Conservation (phyloP, 805 yeast species). For the Nadsonia fulvescens region DNA sequence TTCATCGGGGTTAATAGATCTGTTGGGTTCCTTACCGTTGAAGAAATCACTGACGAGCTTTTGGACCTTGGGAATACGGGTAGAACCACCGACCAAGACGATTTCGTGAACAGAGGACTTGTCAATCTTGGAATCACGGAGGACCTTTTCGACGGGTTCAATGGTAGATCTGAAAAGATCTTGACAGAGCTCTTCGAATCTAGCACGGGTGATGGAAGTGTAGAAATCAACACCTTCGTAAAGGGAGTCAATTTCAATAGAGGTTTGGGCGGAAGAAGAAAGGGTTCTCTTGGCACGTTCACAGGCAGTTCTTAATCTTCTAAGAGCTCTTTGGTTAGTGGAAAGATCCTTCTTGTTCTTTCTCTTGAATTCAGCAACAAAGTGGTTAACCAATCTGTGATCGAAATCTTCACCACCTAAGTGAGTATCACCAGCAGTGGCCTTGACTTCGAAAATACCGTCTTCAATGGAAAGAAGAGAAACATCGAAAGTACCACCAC, state of each 20-base stretch:
- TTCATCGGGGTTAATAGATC: constrained; percentile 92
- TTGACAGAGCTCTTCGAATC: constrained; percentile 52
- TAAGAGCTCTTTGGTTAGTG: constrained; percentile 86
- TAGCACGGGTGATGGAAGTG: constrained; percentile 46
- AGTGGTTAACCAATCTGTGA: constrained; percentile 86
- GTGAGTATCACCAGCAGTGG: constrained; percentile 83
- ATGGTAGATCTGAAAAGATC: constrained; percentile 80
- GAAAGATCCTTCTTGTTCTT: constrained; percentile 92
- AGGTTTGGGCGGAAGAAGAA: constrained; percentile 88
- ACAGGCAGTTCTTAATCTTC: constrained; percentile 97
- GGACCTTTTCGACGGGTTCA: constrained; percentile 86
- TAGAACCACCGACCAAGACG: constrained; percentile 91
- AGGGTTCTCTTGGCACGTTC: constrained; percentile 98
- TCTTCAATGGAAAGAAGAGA: constrained; percentile 84
- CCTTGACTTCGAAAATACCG: constrained; percentile 92
- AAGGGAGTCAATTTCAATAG: constrained; percentile 86
- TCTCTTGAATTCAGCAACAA: constrained; percentile 91
- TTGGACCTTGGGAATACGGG: constrained; percentile 93
- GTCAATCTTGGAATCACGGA: constrained; percentile 74
- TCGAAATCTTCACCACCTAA: constrained; percentile 99
- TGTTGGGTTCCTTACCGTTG: constrained; percentile 92
- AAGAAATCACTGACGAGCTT: constrained; percentile 86
- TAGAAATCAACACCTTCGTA: constrained; percentile 93
- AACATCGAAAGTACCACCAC: constrained; percentile 99
- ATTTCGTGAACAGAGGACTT: constrained; percentile 77